These are phyloP conservation scores for Flaveria sonorensis DNA, from an alignment of 129 eudicot species.

Conservation along the genomic window DNA sequence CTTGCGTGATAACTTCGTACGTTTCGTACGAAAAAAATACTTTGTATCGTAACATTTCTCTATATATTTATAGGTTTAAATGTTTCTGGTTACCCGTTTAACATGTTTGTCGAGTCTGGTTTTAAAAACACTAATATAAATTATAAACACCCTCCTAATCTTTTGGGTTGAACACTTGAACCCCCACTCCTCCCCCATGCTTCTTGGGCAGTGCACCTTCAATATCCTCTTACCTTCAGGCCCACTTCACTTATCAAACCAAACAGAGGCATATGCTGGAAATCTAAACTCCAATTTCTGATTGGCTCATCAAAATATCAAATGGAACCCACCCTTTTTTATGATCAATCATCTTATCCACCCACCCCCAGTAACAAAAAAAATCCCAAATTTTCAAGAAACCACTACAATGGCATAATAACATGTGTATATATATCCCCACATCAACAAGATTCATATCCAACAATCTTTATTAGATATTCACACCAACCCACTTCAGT, in stretches of 20 bases:
- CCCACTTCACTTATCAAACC: conserved; percentile 37
- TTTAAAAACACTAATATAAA: too few species aligned
- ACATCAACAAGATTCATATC: conserved; percentile 17
- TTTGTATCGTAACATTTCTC: too few species aligned
- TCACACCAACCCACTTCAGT: conserved; percentile 12
- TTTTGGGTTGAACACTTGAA: not conserved
- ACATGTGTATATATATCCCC: conserved; percentile 14
- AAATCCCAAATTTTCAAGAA: not conserved
- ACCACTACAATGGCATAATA: not conserved
- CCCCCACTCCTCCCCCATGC: conserved; percentile 34
- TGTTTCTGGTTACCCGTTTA: too few species aligned
- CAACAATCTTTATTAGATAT: conserved; percentile 36
- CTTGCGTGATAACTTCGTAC: too few species aligned
- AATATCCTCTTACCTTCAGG: conserved; percentile 21
- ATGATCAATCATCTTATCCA: conserved; percentile 62
- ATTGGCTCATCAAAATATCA: conserved; percentile 52
- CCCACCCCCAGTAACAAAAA: conserved; percentile 28
- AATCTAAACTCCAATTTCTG: conserved; percentile 46
- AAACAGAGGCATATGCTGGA: conserved; percentile 23
- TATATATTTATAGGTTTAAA: too few species aligned
- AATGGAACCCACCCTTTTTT: conserved; percentile 27
- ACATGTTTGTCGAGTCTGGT: too few species aligned
- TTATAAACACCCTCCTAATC: too few species aligned
- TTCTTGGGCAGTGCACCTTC: conserved; percentile 41
- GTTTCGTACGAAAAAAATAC: too few species aligned